Conservation (phyloP, 176 grass and related monocot species). For the Oryza nivara region DNA sequence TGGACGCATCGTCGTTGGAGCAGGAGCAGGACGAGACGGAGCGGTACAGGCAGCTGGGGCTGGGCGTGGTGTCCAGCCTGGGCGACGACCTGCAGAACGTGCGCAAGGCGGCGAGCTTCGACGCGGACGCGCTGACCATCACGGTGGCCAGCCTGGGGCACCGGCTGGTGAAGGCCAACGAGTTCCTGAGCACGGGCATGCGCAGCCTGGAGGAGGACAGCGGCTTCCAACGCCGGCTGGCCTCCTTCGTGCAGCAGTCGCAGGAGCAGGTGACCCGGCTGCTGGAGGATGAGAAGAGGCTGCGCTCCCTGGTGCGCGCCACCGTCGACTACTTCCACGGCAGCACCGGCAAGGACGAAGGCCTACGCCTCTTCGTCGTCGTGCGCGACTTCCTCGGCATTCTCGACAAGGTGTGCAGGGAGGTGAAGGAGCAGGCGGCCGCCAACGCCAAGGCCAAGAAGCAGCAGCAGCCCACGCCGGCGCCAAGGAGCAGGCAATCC, state of each 20-base stretch:
- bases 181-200: slow-evolving; percentile 68
- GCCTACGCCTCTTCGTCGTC: slow-evolving; percentile 69
- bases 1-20: too few species aligned
- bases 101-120: slow-evolving; percentile 69
- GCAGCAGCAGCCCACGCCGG: slow-evolving; percentile 5
- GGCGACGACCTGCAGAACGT: slow-evolving; percentile 74
- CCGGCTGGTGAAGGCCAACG: slow-evolving; percentile 64
- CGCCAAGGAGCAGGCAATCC: slow-evolving; percentile 16
- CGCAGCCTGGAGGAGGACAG: slow-evolving; percentile 67
- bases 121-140: slow-evolving; percentile 66
- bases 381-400: slow-evolving; percentile 79
- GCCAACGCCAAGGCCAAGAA: slow-evolving; percentile 36
- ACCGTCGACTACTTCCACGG: slow-evolving; percentile 86
- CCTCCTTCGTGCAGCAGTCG: slow-evolving; percentile 58
- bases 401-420: slow-evolving; percentile 81
- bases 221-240: slow-evolving; percentile 62
- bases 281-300: slow-evolving; percentile 73
- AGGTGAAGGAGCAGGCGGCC: slow-evolving; percentile 60
- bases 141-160: slow-evolving; percentile 60
- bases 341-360: slow-evolving; percentile 79
- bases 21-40: slow-evolving; percentile 46
- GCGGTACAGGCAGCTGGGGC: slow-evolving; percentile 65
- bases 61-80: slow-evolving; percentile 59
- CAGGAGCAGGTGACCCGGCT: slow-evolving; percentile 59
- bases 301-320: slow-evolving; percentile 61